Evolutionary conservation across 148 eudicot species (phyloP).

Genomic region (Chenopodium album): DNA sequence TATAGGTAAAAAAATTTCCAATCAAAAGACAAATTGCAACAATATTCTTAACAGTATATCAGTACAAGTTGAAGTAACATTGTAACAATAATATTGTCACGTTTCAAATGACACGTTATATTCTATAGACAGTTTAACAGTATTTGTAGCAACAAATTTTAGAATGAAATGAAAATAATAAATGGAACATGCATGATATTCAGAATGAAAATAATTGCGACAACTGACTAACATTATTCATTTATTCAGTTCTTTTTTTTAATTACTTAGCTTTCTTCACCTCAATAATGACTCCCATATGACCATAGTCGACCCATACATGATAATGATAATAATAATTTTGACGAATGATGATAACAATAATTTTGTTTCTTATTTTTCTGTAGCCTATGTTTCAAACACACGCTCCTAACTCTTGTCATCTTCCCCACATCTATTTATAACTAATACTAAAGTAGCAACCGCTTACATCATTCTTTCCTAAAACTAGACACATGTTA

Average conservation of each 20-base stretch:
- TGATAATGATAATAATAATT: background rate
- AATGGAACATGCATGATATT: background rate
- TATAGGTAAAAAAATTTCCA: no score
- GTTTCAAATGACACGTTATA: background rate
- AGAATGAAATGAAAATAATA: background rate
- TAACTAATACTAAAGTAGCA: no score
- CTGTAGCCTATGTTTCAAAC: conserved; percentile 17
- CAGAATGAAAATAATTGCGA: conserved; percentile 3
- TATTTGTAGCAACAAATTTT: background rate
- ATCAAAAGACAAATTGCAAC: background rate
- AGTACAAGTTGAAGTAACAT: background rate
- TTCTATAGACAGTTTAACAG: background rate
- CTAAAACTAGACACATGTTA: no score
- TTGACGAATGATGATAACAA: background rate
- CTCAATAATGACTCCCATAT: conserved; percentile 10
- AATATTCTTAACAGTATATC: no score
- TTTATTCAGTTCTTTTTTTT: background rate
- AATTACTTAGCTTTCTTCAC: background rate
- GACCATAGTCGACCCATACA: background rate
- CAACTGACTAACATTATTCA: background rate
- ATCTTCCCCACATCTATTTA: conserved; percentile 10
- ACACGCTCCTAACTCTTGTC: conserved; percentile 35
- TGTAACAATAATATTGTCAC: background rate
- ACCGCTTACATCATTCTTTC: no score
- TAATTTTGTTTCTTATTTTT: background rate